Conservation (phyloP, 2,329 filamentous ascomycete genomes). For the Gaeumannomyces sp. region DNA sequence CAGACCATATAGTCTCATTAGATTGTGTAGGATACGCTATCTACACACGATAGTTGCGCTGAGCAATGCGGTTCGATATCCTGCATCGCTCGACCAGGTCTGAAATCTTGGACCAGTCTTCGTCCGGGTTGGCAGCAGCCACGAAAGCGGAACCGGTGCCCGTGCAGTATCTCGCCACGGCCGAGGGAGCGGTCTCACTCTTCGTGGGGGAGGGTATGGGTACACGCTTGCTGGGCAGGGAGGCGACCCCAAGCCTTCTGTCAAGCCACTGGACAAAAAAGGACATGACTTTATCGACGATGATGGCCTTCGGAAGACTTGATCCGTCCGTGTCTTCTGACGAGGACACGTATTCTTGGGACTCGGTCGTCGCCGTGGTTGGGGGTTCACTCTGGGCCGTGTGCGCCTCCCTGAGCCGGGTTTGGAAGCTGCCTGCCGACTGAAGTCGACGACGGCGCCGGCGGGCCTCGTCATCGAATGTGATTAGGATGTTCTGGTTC, state of each 20-base stretch:
- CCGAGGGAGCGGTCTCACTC: too few species aligned
- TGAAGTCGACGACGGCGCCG: too few species aligned
- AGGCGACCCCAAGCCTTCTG: not conserved
- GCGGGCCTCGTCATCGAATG: not conserved
- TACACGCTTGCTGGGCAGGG: not conserved
- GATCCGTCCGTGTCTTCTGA: not conserved
- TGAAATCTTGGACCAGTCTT: not conserved
- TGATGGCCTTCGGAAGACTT: not conserved
- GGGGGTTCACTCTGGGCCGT: not conserved
- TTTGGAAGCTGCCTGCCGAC: not conserved
- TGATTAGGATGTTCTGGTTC: not conserved
- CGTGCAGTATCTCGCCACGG: too few species aligned
- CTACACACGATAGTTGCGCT: not conserved
- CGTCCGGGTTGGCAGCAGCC: not conserved
- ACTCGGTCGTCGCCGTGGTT: not conserved
- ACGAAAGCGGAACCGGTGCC: too few species aligned
- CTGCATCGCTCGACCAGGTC: not conserved
- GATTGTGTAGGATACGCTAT: not conserved
- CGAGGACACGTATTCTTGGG: not conserved
- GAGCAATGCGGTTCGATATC: not conserved
- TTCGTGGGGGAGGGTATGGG: too few species aligned
- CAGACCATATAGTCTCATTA: not conserved
- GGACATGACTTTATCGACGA: not conserved
- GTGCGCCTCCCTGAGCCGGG: too few species aligned
- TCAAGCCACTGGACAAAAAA: slow-evolving; percentile 3